Evolutionary conservation across 2,329 filamentous ascomycete genomes (phyloP).

Genomic region (Ascomycota sp.): DNA sequence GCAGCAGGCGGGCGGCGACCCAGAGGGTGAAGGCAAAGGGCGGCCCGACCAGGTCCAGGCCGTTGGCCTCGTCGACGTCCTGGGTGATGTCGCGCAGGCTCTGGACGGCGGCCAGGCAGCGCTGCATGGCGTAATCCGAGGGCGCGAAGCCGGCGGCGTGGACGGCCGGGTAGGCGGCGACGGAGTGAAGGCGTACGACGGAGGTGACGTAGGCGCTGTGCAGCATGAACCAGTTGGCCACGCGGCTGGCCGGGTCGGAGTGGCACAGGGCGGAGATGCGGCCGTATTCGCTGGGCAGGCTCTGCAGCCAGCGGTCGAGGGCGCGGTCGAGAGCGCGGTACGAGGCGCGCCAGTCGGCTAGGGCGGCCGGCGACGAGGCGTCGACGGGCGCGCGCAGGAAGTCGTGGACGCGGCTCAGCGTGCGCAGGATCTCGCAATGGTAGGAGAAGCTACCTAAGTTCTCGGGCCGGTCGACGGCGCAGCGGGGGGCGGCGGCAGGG

Average conservation of each 20-base stretch:
- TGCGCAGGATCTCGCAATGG: slow-evolving; percentile 22
- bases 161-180: slow-evolving; percentile 20
- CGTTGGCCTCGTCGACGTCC: slow-evolving; percentile 21
- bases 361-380: slow-evolving; percentile 15
- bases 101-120: slow-evolving; percentile 22
- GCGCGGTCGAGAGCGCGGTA: slow-evolving; percentile 18
- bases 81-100: slow-evolving; percentile 21
- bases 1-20: slow-evolving; percentile 19
- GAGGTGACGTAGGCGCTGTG: slow-evolving; percentile 23
- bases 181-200: slow-evolving; percentile 22
- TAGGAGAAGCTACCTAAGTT: slow-evolving; percentile 24
- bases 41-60: slow-evolving; percentile 19
- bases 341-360: slow-evolving; percentile 19
- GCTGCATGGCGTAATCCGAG: slow-evolving; percentile 23
- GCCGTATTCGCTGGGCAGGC: slow-evolving; percentile 22
- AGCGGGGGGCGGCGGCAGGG: no score
- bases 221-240: slow-evolving; percentile 26
- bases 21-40: slow-evolving; percentile 24
- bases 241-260: slow-evolving; percentile 21
- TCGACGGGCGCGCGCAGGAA: slow-evolving; percentile 20
- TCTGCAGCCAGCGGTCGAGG: slow-evolving; percentile 20
- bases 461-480: slow-evolving; percentile 17
- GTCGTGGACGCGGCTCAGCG: slow-evolving; percentile 20
- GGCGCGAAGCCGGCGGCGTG: slow-evolving; percentile 20
- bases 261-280: slow-evolving; percentile 23